phyloP scores from a whole-genome alignment of 2,329 filamentous ascomycete genomes.

The Aspergillus ibericus region DNA sequence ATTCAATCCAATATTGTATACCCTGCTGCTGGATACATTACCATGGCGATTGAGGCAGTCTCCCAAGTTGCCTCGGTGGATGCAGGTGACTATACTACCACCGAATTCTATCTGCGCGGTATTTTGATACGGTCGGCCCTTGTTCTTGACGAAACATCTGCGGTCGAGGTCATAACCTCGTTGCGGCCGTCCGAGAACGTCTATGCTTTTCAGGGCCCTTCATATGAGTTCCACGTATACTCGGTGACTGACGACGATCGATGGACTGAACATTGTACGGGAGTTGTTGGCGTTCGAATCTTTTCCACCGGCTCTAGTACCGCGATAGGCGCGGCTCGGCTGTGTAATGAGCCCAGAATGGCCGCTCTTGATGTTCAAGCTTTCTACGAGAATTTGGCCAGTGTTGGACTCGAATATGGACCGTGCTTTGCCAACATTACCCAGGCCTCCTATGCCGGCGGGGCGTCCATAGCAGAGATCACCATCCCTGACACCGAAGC shows the following conservation, averaged over 20 bases:
- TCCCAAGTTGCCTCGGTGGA: slow-evolving; percentile 1
- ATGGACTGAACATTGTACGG: slow-evolving; percentile 30
- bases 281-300: slow-evolving; percentile 7
- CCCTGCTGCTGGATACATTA: slow-evolving; percentile 33
- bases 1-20: slow-evolving; percentile 29
- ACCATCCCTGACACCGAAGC: slow-evolving; percentile 27
- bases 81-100: background rate
- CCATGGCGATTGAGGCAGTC: slow-evolving; percentile 31
- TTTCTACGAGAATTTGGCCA: slow-evolving; percentile 28
- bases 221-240: slow-evolving; percentile 22
- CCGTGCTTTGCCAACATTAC: slow-evolving; percentile 27
- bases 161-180: slow-evolving; percentile 19
- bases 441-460: slow-evolving; percentile 11
- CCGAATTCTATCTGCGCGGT: slow-evolving; percentile 19
- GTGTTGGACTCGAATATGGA: slow-evolving; percentile 31
- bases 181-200: background rate
- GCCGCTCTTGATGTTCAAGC: slow-evolving; percentile 18
- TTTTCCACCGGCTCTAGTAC: background rate
- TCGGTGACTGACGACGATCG: slow-evolving; percentile 21
- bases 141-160: slow-evolving; percentile 20
- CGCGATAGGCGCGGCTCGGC: no score
- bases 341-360: background rate
- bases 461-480: slow-evolving; percentile 21
- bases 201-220: background rate
- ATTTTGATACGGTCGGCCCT: slow-evolving; percentile 25